Evolutionary conservation across 768 basidiomycete genomes (phyloP), one percentile per base, ranked within the genome.

Genomic region (Rhizopogon sp.): DNA sequence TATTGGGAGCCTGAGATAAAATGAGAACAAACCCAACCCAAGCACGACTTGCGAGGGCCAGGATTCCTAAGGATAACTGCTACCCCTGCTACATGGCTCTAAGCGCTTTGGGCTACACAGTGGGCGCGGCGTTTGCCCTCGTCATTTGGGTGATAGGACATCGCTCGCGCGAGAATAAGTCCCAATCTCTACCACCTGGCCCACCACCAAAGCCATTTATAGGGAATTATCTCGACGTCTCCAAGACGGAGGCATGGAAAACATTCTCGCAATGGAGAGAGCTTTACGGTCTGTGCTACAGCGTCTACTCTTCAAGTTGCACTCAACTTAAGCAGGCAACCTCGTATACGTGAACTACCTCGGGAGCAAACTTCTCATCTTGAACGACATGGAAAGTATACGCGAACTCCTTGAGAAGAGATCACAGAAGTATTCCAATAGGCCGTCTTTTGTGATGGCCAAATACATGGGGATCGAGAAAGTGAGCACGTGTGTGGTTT

Each of bases 331-430:
- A 49, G 6, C 43, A 57, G 56, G 63, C 33, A 62, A 63, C 39
- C 39, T 65, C 14, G 46, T 64, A 33, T 61, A 64, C 43, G 25
- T 58, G 11, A 39, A 54, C 5, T 37, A 55, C 0, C 52, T 62
- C 10, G 60, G 63, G 2, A 35, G 20, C n/a, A 42, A 43, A 17
- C 33, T 65, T 37, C 50, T 64, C 33, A 20, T 69, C 20, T 50
- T 70, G 28, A 64, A 70, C 42, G 64, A 62, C 37, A 43, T 55
- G 8, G 49, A 67, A 60, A 66, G 64, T 16, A 65, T 66, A 6
- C 60, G 59, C 10, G 70, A 70, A 39, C 62, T 71, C 8, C 56
- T 71, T 29, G 69, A 70, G 22, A 68, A 70, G 46, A 62, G 61
- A 33, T 60, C 66, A 22, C 52, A 59, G 5, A 65, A 59, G 13